Evolutionary conservation across 2,329 filamentous ascomycete genomes (phyloP).

Genomic region (Aspergillus viridinutans): DNA sequence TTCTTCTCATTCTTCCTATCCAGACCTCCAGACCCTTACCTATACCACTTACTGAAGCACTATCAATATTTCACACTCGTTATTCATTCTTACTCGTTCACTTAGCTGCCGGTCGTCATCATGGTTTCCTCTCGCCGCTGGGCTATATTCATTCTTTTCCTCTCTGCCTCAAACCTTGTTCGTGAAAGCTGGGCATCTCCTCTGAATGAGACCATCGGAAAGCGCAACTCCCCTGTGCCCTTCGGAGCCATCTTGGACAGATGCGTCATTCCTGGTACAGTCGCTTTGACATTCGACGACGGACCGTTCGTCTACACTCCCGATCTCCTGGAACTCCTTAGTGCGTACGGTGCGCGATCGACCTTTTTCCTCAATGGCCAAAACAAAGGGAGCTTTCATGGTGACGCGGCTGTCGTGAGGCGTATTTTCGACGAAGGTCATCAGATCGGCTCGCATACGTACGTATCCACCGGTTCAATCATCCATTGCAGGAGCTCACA

Average conservation of each 20-base stretch:
- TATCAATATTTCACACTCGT: not conserved
- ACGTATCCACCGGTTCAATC: slow-evolving; percentile 5
- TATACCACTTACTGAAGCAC: not conserved
- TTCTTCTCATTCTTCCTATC: not conserved
- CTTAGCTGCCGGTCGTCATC: not conserved
- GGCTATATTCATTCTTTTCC: not conserved
- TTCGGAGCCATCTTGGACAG: slow-evolving; percentile 43
- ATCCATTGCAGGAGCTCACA: not conserved
- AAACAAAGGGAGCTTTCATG: slow-evolving; percentile 31
- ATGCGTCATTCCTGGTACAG: slow-evolving; percentile 46
- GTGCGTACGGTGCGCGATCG: slow-evolving; percentile 53
- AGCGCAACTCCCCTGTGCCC: slow-evolving; percentile 13
- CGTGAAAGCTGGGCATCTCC: not conserved
- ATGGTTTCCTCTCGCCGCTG: not conserved
- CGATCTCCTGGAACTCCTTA: slow-evolving; percentile 55
- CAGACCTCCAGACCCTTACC: not conserved
- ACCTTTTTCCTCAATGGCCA: slow-evolving; percentile 60
- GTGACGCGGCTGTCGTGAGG: slow-evolving; percentile 24
- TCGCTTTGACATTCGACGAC: slow-evolving; percentile 64
- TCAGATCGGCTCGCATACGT: slow-evolving; percentile 47
- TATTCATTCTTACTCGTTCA: not conserved
- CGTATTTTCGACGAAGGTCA: slow-evolving; percentile 39
- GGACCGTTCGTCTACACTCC: slow-evolving; percentile 58
- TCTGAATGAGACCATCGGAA: not conserved
- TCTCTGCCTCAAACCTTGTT: slow-evolving; percentile 1